Conservation (phyloP, 805 yeast species). For the Wickerhamiella azymoides region DNA sequence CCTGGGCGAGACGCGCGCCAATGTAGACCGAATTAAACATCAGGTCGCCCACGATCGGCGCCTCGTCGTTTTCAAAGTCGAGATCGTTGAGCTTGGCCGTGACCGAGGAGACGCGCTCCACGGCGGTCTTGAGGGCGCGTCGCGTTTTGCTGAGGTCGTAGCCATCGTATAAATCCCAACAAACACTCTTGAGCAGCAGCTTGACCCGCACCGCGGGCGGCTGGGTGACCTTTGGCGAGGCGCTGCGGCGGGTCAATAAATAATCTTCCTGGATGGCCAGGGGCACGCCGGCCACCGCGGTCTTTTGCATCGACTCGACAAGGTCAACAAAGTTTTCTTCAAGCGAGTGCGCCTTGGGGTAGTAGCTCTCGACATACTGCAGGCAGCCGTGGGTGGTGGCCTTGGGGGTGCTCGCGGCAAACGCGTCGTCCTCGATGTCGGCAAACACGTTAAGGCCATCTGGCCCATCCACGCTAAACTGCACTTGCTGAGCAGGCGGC, state of each 20-base stretch:
- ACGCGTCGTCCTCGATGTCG: slow-evolving; percentile 30
- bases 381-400: not conserved
- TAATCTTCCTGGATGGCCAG: slow-evolving; percentile 17
- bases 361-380: slow-evolving; percentile 11
- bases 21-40: slow-evolving; percentile 72
- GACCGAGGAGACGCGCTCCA: slow-evolving; percentile 41
- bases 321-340: not conserved
- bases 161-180: slow-evolving; percentile 60
- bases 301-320: not conserved
- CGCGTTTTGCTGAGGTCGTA: slow-evolving; percentile 83
- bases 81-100: slow-evolving; percentile 8
- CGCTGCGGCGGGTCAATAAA: slow-evolving; percentile 6
- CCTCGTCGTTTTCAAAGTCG: slow-evolving; percentile 10
- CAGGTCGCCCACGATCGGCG: slow-evolving; percentile 39
- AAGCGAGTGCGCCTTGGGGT: slow-evolving; percentile 1
- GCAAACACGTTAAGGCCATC: slow-evolving; percentile 31
- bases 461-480: slow-evolving; percentile 19
- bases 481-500: slow-evolving; percentile 35
- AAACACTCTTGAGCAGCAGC: slow-evolving; percentile 8
- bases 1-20: slow-evolving; percentile 23
- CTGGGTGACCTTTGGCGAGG: slow-evolving; percentile 16
- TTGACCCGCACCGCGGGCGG: slow-evolving; percentile 26
- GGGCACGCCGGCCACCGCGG: not conserved
- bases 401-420: slow-evolving; percentile 8
- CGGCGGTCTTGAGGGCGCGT: slow-evolving; percentile 46